Base-by-base conservation (phyloP, 192 early-diverging fungal genomes). In the Coemansia sp. region DNA sequence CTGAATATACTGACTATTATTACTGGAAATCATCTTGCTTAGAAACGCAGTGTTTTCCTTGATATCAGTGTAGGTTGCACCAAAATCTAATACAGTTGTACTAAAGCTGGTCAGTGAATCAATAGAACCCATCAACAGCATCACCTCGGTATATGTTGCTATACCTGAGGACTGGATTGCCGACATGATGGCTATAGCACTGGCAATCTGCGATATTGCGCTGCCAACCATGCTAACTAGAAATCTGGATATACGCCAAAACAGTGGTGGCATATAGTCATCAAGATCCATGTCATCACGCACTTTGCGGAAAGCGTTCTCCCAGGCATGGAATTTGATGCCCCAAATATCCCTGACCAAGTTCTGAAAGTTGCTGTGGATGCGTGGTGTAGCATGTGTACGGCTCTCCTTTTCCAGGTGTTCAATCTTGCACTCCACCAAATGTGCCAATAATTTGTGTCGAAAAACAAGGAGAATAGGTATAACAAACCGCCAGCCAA, bases 271-370 rank as follows among this genome's bases (percentile, higher is more conserved):
- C 6, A 54, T 45, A 43, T 57, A 48, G 2, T 43, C 35, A 25
- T 54, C 52, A 14, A 52, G 39, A 23, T 79, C 70, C 23, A 59
- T n/a, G 7, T 52, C 10, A 21, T 8, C 10, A 4, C 17, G 50
- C 0, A 43, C 52, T 27, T 25, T 57, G 41, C 26, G 66, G 21
- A 71, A 69, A 12, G 59, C 78, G 0, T 75, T 51, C 52, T 84
- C 83, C 85, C 85, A 89, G 12, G 84, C 85, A 52, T 87, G 88
- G 48, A 85, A 85, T 65, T 89, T 91, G 64, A 91, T 85, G 19
- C 84, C 75, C 19, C 83, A 81, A 22, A 88, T 85, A 6, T 85
- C 79, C 16, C 74, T 64, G 8, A 89, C 37, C 37, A 72, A 22
- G 3, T 10, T 8, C 5, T 47, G 47, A 26, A 64, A 63, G 17